phyloP scores from a whole-genome alignment of 441 rosid species.

The Erodium texanum region DNA sequence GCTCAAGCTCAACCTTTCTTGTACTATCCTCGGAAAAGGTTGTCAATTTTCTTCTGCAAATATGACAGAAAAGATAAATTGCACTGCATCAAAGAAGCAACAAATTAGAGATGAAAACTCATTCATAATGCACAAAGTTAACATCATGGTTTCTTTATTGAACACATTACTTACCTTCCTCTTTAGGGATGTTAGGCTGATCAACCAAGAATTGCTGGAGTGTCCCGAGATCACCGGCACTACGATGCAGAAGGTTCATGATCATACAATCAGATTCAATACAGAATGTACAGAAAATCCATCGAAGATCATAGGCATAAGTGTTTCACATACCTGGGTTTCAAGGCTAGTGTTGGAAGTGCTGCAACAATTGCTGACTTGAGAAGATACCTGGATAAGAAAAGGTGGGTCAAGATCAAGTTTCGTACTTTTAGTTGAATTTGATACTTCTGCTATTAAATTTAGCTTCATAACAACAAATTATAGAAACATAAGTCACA shows the following conservation, averaged over 20 bases:
- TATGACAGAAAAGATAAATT: constrained; percentile 49
- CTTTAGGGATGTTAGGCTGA: constrained; percentile 64
- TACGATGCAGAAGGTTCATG: constrained; percentile 22
- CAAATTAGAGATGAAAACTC: background rate
- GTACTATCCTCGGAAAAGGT: constrained; percentile 1
- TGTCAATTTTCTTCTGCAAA: constrained; percentile 53
- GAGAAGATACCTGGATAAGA: constrained; percentile 44
- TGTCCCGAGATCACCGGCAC: constrained; percentile 45
- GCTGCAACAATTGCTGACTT: constrained; percentile 60
- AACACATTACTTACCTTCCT: constrained; percentile 41
- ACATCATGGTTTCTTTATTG: background rate
- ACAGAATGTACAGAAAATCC: too few relatives aligned
- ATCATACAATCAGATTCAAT: background rate
- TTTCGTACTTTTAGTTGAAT: background rate
- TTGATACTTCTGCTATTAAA: background rate
- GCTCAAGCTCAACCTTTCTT: too few relatives aligned
- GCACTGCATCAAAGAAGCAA: constrained; percentile 35
- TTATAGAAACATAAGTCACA: background rate
- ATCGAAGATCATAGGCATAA: background rate
- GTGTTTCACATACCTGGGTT: constrained; percentile 35
- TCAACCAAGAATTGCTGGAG: constrained; percentile 65
- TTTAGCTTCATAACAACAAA: background rate
- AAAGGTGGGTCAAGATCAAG: background rate
- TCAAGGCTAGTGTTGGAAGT: constrained; percentile 47
- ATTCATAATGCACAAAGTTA: background rate